Conservation (phyloP, 2,329 filamentous ascomycete genomes). For the Fusarium verticillioides region DNA sequence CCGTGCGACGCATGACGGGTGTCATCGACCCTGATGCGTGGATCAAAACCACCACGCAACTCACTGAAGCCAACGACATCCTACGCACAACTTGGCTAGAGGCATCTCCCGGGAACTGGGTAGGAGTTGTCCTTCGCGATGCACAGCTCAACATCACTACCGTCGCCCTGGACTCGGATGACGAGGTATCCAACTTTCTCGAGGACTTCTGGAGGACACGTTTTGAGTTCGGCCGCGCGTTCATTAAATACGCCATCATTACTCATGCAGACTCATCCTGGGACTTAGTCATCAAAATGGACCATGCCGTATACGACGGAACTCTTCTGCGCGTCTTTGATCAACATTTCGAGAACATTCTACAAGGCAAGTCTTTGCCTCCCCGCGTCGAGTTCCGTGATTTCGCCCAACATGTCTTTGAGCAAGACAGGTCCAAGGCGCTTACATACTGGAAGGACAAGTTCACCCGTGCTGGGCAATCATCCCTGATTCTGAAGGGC, state of each 20-base stretch:
- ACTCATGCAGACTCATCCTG: neutral
- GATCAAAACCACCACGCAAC: neutral
- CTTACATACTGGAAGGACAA: neutral
- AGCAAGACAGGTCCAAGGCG: neutral
- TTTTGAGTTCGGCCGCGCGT: neutral
- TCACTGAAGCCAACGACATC: neutral
- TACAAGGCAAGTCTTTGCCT: neutral
- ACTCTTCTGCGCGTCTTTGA: neutral
- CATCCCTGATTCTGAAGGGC: neutral
- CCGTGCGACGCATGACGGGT: neutral
- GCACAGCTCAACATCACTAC: neutral
- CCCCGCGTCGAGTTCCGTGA: neutral
- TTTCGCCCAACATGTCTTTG: neutral
- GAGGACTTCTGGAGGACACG: neutral
- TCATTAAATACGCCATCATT: neutral
- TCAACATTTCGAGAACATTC: neutral
- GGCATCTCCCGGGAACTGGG: neutral
- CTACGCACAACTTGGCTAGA: neutral
- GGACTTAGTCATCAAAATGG: constrained; percentile 2
- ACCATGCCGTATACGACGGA: neutral
- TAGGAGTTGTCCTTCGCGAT: neutral
- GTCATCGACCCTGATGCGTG: neutral
- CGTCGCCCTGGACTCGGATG: rapidly evolving
- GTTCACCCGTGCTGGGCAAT: rapidly evolving
- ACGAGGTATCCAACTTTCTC: rapidly evolving